Base-by-base conservation (phyloP, 306 rosid species). In the Trifolium pratense region DNA sequence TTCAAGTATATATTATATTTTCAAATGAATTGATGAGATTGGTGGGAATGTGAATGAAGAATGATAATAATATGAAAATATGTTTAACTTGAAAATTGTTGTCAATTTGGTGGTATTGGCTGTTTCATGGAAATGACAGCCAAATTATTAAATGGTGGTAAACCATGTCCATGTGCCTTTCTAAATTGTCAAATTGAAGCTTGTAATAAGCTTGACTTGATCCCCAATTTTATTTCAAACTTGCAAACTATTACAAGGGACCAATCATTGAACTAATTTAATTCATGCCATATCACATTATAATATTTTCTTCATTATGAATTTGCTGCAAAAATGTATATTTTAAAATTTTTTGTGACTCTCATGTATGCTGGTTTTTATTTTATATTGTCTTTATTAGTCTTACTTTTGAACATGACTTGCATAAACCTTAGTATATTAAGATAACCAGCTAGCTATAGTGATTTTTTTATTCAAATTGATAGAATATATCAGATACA, bases 111-210 rank as follows among this genome's bases (percentile, higher is more conserved):
- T 17, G 78, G 26, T 42, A 69, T 60, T 82, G 81, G 83, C 90
- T 86, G 90, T 78, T 74, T 80, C 51, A 7, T 2, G 40, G 42
- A 48, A 83, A 69, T 79, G 89, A 81, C 93, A 86, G 85, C 78
- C 17, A 18, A 37, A 37, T 66, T 66, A 68, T 15, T 23, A 60
- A 77, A 85, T 46, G 23, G 51, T 73, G 66, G 69, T 58, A 82
- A 75, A 66, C 81, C 76, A 80, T 75, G 70, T 59, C 76, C 77
- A 71, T 39, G 68, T 76, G 68, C 45, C 67, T n/a, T 42, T 65
- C 3, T 3, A 71, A 63, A 37, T 37, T 75, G 75, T 48, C 64
- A 71, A 39, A 53, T 46, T 56, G 48, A 66, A 40, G 42, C 65
- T 25, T 74, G 29, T 42, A 63, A 55, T 71, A 42, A 52, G 43